Evolutionary conservation across 2,329 filamentous ascomycete species (phyloP).

Genomic region (Apiospora malaysiana): DNA sequence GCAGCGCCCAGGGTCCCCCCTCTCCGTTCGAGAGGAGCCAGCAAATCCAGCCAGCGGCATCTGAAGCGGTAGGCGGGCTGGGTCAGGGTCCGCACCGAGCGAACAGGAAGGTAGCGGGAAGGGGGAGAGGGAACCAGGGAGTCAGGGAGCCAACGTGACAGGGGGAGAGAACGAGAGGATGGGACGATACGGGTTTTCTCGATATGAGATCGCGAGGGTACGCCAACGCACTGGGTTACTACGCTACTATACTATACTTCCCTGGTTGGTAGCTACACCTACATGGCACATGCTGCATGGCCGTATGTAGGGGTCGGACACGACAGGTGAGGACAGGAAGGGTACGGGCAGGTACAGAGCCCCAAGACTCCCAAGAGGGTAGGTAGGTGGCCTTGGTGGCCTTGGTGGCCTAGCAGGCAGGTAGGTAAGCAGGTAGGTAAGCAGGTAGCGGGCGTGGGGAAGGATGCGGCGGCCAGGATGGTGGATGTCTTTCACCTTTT

Average conservation of each 20-base stretch:
- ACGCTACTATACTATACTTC: neutral
- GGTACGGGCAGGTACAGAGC: neutral
- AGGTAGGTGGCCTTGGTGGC: too few relatives aligned
- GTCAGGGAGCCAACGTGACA: neutral
- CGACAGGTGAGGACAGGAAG: neutral
- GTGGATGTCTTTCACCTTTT: slow-evolving; percentile 12
- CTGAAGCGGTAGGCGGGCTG: neutral
- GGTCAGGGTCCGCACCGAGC: slow-evolving; percentile 10
- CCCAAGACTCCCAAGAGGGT: too few relatives aligned
- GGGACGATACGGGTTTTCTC: neutral
- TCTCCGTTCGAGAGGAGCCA: slow-evolving; percentile 9
- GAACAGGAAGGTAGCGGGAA: neutral
- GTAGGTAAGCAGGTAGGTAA: neutral
- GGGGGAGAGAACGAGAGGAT: neutral
- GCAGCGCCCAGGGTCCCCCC: neutral
- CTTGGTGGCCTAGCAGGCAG: neutral
- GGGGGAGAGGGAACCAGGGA: neutral
- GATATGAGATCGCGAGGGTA: slow-evolving; percentile 7
- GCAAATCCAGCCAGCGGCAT: slow-evolving; percentile 5
- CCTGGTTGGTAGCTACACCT: neutral
- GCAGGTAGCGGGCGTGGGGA: neutral
- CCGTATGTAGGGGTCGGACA: neutral
- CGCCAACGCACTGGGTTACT: neutral
- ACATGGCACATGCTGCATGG: neutral
- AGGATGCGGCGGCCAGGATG: neutral